Percentiles rank a stretch among this genome's conserved stretches.
These are phyloP conservation scores for Kodamaea kakaduensis DNA, from an alignment of 805 yeast genomes.

Conservation along the genomic window DNA sequence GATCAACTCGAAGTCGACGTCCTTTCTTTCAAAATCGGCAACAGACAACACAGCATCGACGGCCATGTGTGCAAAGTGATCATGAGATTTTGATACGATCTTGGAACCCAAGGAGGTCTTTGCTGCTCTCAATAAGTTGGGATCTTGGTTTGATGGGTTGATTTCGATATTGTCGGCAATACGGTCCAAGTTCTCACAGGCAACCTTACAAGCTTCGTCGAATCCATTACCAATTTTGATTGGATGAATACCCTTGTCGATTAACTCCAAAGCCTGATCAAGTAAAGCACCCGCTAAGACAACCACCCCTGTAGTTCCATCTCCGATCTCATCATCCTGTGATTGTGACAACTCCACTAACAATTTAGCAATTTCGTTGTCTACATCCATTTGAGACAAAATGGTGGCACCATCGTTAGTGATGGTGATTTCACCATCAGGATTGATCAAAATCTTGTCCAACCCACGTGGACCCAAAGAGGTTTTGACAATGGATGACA, in stretches of 20 bases:
- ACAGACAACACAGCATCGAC: conserved; percentile 93
- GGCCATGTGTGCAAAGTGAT: conserved; percentile 93
- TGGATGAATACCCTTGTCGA: conserved; percentile 97
- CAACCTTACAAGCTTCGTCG: conserved; percentile 93
- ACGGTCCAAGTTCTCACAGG: conserved; percentile 68
- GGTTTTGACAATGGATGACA: conserved; percentile 85
- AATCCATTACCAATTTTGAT: conserved; percentile 95
- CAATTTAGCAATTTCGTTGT: conserved; percentile 92
- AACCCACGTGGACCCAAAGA: conserved; percentile 98
- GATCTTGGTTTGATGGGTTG: conserved; percentile 42
- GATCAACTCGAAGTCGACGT: conserved; percentile 94
- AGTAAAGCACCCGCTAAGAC: conserved; percentile 91
- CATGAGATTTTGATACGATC: conserved; percentile 91
- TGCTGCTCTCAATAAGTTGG: conserved; percentile 84
- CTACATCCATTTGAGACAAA: conserved; percentile 90
- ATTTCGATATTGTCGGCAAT: conserved; percentile 66
- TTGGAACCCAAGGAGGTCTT: conserved; percentile 93
- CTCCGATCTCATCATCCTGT: conserved; percentile 98
- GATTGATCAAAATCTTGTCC: conserved; percentile 90
- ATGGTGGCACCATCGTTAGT: conserved; percentile 99
- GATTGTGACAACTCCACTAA: conserved; percentile 90
- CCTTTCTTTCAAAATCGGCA: conserved; percentile 87
- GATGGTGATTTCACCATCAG: conserved; percentile 96
- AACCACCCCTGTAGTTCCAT: conserved; percentile 98
- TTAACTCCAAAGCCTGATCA: conserved; percentile 90